Conservation (phyloP, 1,284 basidiomycete species). For the Coniophora puteana region DNA sequence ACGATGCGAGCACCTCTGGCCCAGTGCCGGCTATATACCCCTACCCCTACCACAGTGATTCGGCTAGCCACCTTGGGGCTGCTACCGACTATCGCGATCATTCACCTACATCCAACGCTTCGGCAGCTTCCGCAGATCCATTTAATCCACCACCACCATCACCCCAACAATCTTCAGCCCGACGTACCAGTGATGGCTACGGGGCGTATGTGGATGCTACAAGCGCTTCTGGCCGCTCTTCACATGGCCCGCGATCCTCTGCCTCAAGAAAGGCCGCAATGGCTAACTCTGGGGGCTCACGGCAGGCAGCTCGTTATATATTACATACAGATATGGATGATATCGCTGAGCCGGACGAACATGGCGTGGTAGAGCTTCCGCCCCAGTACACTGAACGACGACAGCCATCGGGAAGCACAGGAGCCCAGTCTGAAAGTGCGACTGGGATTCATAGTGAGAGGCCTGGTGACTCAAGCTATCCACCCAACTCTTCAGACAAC, state of each 20-base stretch:
- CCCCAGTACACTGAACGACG: constrained; percentile 65
- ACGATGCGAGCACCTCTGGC: constrained; percentile 14
- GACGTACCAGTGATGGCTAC: constrained; percentile 18
- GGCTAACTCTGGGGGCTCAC: constrained; percentile 40
- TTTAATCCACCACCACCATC: constrained; percentile 20
- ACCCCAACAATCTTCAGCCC: constrained; percentile 19
- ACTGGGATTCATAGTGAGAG: no score
- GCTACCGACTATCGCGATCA: constrained; percentile 5
- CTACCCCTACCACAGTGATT: constrained; percentile 27
- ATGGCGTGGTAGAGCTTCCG: constrained; percentile 68
- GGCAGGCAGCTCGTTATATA: constrained; percentile 50
- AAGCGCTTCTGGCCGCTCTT: constrained; percentile 23
- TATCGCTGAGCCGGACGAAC: constrained; percentile 36
- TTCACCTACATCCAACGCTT: constrained; percentile 8
- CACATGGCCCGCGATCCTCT: constrained; percentile 37
- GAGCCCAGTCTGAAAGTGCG: no score
- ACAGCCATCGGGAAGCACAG: no score
- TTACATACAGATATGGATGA: constrained; percentile 72
- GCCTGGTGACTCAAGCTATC: no score
- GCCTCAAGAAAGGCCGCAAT: constrained; percentile 48
- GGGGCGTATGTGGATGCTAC: constrained; percentile 16
- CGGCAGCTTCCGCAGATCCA: constrained; percentile 15
- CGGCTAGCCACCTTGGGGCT: constrained; percentile 14
- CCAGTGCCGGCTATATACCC: constrained; percentile 21
- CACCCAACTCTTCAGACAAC: no score